Conservation (phyloP, 257 asterid genomes). For the Craterostigma plantagineum region DNA sequence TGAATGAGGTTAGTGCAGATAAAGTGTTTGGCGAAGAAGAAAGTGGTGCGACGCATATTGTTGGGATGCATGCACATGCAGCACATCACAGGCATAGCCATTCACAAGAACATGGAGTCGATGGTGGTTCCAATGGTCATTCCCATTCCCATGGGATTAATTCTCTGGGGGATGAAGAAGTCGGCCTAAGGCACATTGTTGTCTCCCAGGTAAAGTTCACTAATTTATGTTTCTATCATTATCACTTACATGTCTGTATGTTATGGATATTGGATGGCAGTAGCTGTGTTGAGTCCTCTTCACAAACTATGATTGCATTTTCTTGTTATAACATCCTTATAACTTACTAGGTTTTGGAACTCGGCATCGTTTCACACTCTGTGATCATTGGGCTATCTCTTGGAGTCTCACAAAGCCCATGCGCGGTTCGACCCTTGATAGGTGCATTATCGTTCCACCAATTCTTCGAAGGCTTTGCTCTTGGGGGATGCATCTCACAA, state of each 20-base stretch:
- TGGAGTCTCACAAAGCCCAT: constrained; percentile 77
- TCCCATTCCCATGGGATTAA: constrained; percentile 27
- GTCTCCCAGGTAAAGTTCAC: constrained; percentile 51
- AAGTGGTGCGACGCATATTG: constrained; percentile 73
- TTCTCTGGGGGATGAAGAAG: constrained; percentile 46
- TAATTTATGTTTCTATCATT: too few species aligned
- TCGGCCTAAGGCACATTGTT: constrained; percentile 49
- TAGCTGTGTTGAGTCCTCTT: too few species aligned
- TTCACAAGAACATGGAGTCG: constrained; percentile 35
- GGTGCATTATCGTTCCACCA: constrained; percentile 83
- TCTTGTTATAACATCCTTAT: too few species aligned
- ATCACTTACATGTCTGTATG: too few species aligned
- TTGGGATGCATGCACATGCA: constrained; percentile 80
- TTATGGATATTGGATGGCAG: too few species aligned
- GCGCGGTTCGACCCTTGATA: constrained; percentile 60
- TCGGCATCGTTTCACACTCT: constrained; percentile 84
- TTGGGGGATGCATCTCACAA: constrained; percentile 88
- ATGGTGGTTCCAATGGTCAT: constrained; percentile 32
- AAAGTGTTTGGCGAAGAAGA: constrained; percentile 75
- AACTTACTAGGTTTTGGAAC: constrained; percentile 78
- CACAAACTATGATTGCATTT: too few species aligned
- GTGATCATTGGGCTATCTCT: constrained; percentile 76
- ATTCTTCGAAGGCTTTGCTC: constrained; percentile 82
- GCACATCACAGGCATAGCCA: constrained; percentile 83
- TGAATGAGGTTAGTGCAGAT: constrained; percentile 15